Evolutionary conservation across 306 rosid species (phyloP).

Genomic region (Fagus sylvatica): DNA sequence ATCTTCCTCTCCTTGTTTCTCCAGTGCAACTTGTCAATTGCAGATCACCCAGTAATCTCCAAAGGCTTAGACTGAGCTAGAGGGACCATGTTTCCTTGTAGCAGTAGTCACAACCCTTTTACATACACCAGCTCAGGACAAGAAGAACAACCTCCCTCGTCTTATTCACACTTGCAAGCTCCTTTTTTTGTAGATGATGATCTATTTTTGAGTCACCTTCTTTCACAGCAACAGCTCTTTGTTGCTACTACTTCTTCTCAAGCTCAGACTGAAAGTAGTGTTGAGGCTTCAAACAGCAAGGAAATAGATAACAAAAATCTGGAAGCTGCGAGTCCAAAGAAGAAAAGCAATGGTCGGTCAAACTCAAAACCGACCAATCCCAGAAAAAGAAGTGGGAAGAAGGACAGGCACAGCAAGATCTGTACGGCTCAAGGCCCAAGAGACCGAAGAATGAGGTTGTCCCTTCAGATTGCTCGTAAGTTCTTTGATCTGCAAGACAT

Average conservation of each 20-base stretch:
- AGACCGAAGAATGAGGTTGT: conserved; percentile 59
- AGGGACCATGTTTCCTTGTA: conserved; percentile 28
- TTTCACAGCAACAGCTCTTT: conserved; percentile 39
- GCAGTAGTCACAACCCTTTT: conserved; percentile 19
- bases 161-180: background rate
- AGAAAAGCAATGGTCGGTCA: background rate
- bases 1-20: background rate
- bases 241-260: background rate
- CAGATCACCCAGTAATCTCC: background rate
- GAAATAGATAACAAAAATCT: background rate
- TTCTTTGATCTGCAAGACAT: conserved; percentile 65
- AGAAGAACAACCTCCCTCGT: too few species aligned
- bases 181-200: conserved; percentile 39
- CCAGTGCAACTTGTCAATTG: background rate
- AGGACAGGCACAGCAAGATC: conserved; percentile 67
- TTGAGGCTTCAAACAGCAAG: background rate
- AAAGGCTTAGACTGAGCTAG: background rate
- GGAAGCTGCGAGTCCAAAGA: conserved; percentile 1
- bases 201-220: conserved; percentile 33
- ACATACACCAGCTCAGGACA: background rate
- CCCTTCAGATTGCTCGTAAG: conserved; percentile 51
- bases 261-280: conserved; percentile 11
- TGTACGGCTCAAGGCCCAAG: conserved; percentile 55
- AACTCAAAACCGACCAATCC: background rate
- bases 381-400: conserved; percentile 46